phyloP scores from a whole-genome alignment of 1,284 basidiomycete genomes.

The Cerioporus squamosus region DNA sequence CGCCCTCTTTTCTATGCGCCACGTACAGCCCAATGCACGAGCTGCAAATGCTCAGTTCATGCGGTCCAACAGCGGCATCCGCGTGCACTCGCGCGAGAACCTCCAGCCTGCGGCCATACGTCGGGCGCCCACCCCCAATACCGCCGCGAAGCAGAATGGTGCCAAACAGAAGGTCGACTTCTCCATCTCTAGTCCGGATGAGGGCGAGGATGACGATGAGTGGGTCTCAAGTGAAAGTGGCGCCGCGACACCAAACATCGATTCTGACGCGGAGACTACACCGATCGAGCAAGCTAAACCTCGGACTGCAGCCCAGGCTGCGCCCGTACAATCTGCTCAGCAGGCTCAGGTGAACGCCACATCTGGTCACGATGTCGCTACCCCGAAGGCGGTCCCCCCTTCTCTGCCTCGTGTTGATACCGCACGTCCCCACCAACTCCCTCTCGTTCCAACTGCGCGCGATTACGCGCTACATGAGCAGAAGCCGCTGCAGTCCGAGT shows the following conservation, averaged over 20 bases:
- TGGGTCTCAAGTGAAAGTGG: slow-evolving; percentile 80
- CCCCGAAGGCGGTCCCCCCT: slow-evolving; percentile 38
- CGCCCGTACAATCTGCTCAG: slow-evolving; percentile 9
- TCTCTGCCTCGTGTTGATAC: slow-evolving; percentile 40
- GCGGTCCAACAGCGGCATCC: slow-evolving; percentile 53
- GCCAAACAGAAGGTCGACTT: slow-evolving; percentile 59
- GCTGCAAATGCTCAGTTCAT: slow-evolving; percentile 42
- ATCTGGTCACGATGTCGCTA: slow-evolving; percentile 32
- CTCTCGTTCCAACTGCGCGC: slow-evolving; percentile 24
- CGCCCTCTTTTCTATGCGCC: slow-evolving; percentile 2
- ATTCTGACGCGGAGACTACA: slow-evolving; percentile 47
- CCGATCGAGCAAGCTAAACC: slow-evolving; percentile 30
- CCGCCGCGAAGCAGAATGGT: slow-evolving; percentile 33
- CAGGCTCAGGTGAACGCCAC: slow-evolving; percentile 25
- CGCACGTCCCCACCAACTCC: slow-evolving; percentile 29
- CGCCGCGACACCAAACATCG: slow-evolving; percentile 62
- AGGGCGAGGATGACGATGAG: slow-evolving; percentile 66
- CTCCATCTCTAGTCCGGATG: slow-evolving; percentile 55
- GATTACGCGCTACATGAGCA: slow-evolving; percentile 22
- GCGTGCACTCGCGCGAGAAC: slow-evolving; percentile 55
- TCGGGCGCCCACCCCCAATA: slow-evolving; percentile 38
- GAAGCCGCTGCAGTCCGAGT: slow-evolving; percentile 6
- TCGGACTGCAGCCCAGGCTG: slow-evolving; percentile 16
- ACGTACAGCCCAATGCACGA: slow-evolving; percentile 31
- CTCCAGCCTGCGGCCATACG: slow-evolving; percentile 36